Evolutionary conservation across 306 rosid genomes (phyloP).

Genomic region (Trifolium fragiferum): DNA sequence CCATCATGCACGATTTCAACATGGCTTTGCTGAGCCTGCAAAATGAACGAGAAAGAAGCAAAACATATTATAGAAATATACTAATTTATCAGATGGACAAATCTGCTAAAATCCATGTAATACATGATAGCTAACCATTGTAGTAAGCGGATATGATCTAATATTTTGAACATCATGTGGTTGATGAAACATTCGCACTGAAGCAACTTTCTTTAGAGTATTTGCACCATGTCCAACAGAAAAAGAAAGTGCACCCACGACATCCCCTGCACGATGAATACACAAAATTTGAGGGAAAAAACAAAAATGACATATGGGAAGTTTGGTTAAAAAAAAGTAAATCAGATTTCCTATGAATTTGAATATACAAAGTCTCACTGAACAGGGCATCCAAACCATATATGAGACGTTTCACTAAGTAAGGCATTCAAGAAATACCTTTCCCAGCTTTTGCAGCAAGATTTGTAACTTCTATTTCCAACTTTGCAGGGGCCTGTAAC

Average conservation of each 20-base stretch:
- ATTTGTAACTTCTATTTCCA: slow-evolving; percentile 97
- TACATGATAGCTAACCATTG: slow-evolving; percentile 58
- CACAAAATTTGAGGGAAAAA: slow-evolving; percentile 30
- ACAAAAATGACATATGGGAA: neutral
- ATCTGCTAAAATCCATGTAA: slow-evolving; percentile 21
- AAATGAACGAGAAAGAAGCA: slow-evolving; percentile 38
- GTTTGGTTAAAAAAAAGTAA: slow-evolving; percentile 11
- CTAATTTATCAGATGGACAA: slow-evolving; percentile 21
- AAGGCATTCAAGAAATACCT: slow-evolving; percentile 56
- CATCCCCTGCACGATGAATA: slow-evolving; percentile 70
- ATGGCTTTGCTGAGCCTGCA: slow-evolving; percentile 60
- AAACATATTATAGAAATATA: slow-evolving; percentile 3
- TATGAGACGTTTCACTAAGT: slow-evolving; percentile 11
- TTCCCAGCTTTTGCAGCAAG: slow-evolving; percentile 97
- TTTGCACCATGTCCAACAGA: slow-evolving; percentile 79
- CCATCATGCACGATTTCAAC: slow-evolving; percentile 60
- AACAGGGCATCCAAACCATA: slow-evolving; percentile 4
- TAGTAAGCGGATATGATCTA: slow-evolving; percentile 67
- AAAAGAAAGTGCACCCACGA: slow-evolving; percentile 87
- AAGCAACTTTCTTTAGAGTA: slow-evolving; percentile 74
- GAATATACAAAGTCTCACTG: slow-evolving; percentile 17
- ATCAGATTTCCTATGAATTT: slow-evolving; percentile 27
- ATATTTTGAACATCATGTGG: slow-evolving; percentile 57
- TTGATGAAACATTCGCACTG: slow-evolving; percentile 71
- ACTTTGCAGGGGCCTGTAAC: slow-evolving; percentile 80